A percentile compares a stretch with the other conserved stretches of the same genome.
Conservation (phyloP, 768 basidiomycete genomes). For the Tylopilus rubrobrunneus region DNA sequence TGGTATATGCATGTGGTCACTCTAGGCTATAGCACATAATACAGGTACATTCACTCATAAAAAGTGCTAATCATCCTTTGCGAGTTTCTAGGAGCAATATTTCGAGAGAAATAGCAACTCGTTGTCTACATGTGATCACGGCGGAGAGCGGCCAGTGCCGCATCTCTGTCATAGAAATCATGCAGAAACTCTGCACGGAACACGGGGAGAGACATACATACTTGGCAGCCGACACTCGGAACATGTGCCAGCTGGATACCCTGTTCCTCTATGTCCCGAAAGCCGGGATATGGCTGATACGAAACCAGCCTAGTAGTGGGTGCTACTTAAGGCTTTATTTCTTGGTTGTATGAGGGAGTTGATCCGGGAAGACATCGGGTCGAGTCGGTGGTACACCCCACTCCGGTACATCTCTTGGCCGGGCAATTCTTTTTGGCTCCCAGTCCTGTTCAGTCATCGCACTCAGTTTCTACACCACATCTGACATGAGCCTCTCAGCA, state of each 20-base stretch:
- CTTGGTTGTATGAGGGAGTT: constrained; percentile 10
- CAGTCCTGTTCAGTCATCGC: constrained; percentile 65
- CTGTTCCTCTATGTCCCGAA: not conserved
- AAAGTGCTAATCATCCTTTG: too few species aligned
- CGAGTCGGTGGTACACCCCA: constrained; percentile 81
- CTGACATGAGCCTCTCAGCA: not conserved
- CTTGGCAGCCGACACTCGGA: not conserved
- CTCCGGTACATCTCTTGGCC: constrained; percentile 87
- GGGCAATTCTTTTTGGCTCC: constrained; percentile 81
- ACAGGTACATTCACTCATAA: too few species aligned
- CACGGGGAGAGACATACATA: not conserved
- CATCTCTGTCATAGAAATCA: too few species aligned
- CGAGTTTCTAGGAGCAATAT: too few species aligned
- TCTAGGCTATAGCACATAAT: too few species aligned
- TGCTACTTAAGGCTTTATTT: not conserved
- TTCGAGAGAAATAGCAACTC: not conserved
- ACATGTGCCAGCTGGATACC: not conserved
- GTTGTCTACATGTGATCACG: not conserved
- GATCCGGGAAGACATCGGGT: constrained; percentile 23
- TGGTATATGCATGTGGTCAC: too few species aligned
- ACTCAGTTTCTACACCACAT: constrained; percentile 49
- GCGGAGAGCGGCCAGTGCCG: too few species aligned
- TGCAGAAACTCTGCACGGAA: not conserved
- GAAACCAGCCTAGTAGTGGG: not conserved
- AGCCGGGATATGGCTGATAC: not conserved